Conservation (phyloP, 2,329 filamentous ascomycete species). For the Zymoseptoria pseudotritici region DNA sequence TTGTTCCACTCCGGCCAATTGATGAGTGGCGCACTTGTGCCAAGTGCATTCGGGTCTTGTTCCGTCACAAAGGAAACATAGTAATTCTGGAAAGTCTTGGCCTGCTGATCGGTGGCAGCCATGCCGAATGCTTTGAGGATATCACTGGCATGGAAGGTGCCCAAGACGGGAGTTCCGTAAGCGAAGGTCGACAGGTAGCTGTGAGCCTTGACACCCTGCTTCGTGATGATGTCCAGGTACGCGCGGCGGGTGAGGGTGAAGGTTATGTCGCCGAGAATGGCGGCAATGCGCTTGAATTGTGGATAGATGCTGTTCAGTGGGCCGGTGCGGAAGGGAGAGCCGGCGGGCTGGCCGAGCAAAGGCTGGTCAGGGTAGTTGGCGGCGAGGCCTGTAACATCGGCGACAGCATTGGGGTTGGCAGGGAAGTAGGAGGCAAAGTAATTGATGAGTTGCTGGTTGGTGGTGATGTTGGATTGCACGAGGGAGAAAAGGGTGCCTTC, state of each 20-base stretch:
- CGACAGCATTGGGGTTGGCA: slow-evolving; percentile 37
- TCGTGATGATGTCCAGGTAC: slow-evolving; percentile 47
- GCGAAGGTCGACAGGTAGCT: slow-evolving; percentile 69
- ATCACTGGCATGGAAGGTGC: slow-evolving; percentile 64
- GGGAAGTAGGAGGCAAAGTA: slow-evolving; percentile 56
- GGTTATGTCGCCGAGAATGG: slow-evolving; percentile 63
- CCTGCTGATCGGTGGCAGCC: slow-evolving; percentile 36
- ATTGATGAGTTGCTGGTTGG: slow-evolving; percentile 48
- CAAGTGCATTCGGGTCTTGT: slow-evolving; percentile 57
- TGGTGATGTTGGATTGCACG: slow-evolving; percentile 62
- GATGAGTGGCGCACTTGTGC: slow-evolving; percentile 27
- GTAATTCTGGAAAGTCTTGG: slow-evolving; percentile 47
- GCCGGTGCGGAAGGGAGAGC: slow-evolving; percentile 66
- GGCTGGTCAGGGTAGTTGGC: slow-evolving; percentile 53
- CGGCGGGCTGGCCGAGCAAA: slow-evolving; percentile 41
- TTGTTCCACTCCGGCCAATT: slow-evolving; percentile 51
- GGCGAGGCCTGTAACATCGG: slow-evolving; percentile 48
- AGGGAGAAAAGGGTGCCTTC: slow-evolving; percentile 60
- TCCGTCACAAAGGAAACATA: slow-evolving; percentile 67
- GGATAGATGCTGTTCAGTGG: slow-evolving; percentile 63
- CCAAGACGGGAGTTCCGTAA: slow-evolving; percentile 62
- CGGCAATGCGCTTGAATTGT: slow-evolving; percentile 67
- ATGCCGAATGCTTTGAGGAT: slow-evolving; percentile 66
- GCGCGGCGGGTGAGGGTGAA: slow-evolving; percentile 65
- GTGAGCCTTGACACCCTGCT: slow-evolving; percentile 56